phyloP scores from a whole-genome alignment of 495 filamentous ascomycete species.

The Penicillium chermesinum region DNA sequence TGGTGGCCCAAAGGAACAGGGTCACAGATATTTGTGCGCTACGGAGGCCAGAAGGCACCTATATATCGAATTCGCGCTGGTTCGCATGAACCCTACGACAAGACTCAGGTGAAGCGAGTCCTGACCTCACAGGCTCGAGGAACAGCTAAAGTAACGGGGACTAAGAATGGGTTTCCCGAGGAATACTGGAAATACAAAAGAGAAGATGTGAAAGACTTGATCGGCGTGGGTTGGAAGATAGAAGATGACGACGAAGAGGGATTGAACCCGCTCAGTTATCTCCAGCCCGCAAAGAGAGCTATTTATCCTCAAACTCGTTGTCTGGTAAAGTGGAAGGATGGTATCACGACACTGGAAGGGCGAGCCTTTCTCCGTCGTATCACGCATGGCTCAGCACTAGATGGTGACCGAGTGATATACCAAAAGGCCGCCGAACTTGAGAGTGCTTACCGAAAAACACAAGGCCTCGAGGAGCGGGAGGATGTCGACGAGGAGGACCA shows the following conservation, averaged over 20 bases:
- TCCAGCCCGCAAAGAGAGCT: constrained; percentile 6
- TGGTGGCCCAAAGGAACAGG: constrained; percentile 21
- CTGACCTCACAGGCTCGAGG: constrained; percentile 11
- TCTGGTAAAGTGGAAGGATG: constrained; percentile 22
- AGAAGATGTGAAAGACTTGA: constrained; percentile 14
- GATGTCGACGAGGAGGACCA: background rate
- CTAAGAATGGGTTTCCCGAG: constrained; percentile 2
- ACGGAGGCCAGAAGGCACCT: constrained; percentile 6
- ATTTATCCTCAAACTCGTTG: constrained; percentile 19
- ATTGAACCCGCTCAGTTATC: constrained; percentile 7
- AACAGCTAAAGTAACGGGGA: constrained; percentile 4
- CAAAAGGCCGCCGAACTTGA: constrained; percentile 19
- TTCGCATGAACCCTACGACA: constrained; percentile 15
- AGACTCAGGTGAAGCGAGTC: constrained; percentile 3
- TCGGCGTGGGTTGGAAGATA: constrained; percentile 21
- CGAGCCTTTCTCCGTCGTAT: constrained; percentile 19
- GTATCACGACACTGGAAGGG: constrained; percentile 13
- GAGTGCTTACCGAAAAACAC: constrained; percentile 3
- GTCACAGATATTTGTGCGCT: constrained; percentile 19
- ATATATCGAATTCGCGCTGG: constrained; percentile 21
- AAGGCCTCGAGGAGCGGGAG: constrained; percentile 1
- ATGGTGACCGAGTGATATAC: constrained; percentile 19
- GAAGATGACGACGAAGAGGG: constrained; percentile 17
- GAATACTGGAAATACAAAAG: constrained; percentile 18
- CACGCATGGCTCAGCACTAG: constrained; percentile 6